Conservation (phyloP, 2,329 filamentous ascomycete species). For the Cadophora malorum region DNA sequence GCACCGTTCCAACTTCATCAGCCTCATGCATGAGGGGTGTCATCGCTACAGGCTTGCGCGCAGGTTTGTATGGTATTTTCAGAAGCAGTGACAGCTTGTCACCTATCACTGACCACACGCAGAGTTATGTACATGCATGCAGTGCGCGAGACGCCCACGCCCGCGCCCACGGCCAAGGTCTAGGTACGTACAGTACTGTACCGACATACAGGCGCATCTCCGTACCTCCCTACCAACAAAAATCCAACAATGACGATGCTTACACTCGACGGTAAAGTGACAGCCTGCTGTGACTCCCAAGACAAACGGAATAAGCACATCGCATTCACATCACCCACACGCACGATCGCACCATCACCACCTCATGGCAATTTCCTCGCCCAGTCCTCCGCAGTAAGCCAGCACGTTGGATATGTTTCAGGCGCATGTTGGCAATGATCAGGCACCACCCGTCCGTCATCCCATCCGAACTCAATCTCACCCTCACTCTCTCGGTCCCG, state of each 20-base stretch:
- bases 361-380: too few relatives aligned
- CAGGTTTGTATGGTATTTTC: neutral
- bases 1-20: neutral
- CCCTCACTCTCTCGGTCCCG: slow-evolving; percentile 1
- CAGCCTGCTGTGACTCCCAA: neutral
- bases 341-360: too few relatives aligned
- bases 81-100: neutral
- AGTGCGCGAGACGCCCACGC: neutral
- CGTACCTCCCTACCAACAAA: slow-evolving; percentile 2
- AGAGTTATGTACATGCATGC: neutral
- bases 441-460: neutral
- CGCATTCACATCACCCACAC: neutral
- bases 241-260: neutral
- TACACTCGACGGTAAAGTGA: neutral
- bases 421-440: neutral
- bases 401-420: slow-evolving; percentile 9
- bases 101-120: neutral
- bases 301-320: neutral
- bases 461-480: too few relatives aligned
- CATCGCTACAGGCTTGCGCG: neutral
- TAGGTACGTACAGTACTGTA: neutral
- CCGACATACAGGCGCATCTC: neutral
- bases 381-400: neutral
- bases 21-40: neutral
- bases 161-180: neutral